These are phyloP conservation scores for Capsicum pubescens DNA, from an alignment of 257 asterid species.

Conservation along the genomic window DNA sequence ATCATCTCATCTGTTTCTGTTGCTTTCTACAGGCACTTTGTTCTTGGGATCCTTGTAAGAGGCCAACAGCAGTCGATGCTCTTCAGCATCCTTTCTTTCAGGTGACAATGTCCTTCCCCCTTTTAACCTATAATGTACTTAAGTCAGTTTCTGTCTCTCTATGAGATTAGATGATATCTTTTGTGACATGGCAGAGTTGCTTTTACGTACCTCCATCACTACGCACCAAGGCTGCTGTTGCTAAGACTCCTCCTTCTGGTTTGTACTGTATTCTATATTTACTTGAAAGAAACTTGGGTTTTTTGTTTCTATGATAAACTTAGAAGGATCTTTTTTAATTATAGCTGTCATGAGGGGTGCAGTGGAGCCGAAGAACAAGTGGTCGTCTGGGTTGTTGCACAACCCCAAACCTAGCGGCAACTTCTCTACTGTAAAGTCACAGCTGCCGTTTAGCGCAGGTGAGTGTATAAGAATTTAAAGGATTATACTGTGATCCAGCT, in stretches of 20 bases:
- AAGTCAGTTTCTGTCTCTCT: background rate
- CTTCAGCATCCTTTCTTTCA: conserved; percentile 95
- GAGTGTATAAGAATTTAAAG: background rate
- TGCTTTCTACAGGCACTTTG: conserved; percentile 68
- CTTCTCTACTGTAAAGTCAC: conserved; percentile 54
- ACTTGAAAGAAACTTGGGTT: conserved; percentile 25
- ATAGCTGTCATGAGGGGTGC: conserved; percentile 51
- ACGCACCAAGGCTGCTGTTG: conserved; percentile 59
- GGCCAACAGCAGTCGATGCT: conserved; percentile 86
- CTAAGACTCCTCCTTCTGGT: conserved; percentile 86
- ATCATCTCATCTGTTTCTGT: background rate
- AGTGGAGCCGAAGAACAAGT: conserved; percentile 55
- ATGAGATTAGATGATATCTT: background rate
- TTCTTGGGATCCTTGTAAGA: conserved; percentile 90
- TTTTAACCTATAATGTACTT: background rate
- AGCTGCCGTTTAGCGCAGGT: conserved; percentile 57
- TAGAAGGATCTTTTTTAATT: conserved; percentile 1
- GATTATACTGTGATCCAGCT: background rate
- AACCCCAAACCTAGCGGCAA: conserved; percentile 55
- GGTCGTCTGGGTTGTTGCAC: conserved; percentile 46
- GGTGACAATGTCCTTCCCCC: conserved; percentile 46
- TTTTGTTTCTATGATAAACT: background rate
- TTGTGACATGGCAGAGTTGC: conserved; percentile 65
- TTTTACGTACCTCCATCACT: conserved; percentile 83
- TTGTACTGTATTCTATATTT: conserved; percentile 32